Evolutionary conservation across 768 basidiomycete genomes (phyloP).

Genomic region (Tricholoma terreum): DNA sequence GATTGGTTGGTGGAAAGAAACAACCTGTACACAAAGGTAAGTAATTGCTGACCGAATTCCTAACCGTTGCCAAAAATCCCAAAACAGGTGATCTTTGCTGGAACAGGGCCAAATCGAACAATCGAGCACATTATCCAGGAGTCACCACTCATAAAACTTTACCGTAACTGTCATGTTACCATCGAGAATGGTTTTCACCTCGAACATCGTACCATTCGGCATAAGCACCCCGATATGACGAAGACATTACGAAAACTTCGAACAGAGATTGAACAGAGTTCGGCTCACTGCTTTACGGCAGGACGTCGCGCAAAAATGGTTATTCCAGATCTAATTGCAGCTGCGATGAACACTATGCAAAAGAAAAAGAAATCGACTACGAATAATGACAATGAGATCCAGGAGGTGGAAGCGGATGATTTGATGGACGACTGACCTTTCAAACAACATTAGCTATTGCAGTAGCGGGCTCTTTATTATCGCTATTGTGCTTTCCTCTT

Average conservation of each 20-base stretch:
- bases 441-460: not conserved
- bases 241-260: slow-evolving; percentile 18
- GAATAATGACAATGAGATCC: not conserved
- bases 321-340: slow-evolving; percentile 10
- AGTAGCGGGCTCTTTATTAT: not conserved
- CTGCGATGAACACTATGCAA: slow-evolving; percentile 5
- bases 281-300: not conserved
- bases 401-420: not conserved
- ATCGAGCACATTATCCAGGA: slow-evolving; percentile 13
- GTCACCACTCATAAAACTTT: slow-evolving; percentile 27
- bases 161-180: slow-evolving; percentile 11
- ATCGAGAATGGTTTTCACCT: slow-evolving; percentile 24
- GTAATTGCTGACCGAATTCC: slow-evolving; percentile 2
- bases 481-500: not conserved
- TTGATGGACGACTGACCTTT: not conserved
- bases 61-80: not conserved
- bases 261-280: not conserved
- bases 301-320: not conserved
- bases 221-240: slow-evolving; percentile 23
- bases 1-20: slow-evolving; percentile 35
- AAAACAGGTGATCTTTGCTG: slow-evolving; percentile 9
- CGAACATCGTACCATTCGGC: too few relatives aligned
- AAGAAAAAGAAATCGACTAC: not conserved
- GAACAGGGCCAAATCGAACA: too few relatives aligned
- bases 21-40: slow-evolving; percentile 40